Evolutionary conservation across 345 rosid genomes (phyloP), one percentile per base, ranked within the genome.

Genomic region (Hypericum androsaemum): DNA sequence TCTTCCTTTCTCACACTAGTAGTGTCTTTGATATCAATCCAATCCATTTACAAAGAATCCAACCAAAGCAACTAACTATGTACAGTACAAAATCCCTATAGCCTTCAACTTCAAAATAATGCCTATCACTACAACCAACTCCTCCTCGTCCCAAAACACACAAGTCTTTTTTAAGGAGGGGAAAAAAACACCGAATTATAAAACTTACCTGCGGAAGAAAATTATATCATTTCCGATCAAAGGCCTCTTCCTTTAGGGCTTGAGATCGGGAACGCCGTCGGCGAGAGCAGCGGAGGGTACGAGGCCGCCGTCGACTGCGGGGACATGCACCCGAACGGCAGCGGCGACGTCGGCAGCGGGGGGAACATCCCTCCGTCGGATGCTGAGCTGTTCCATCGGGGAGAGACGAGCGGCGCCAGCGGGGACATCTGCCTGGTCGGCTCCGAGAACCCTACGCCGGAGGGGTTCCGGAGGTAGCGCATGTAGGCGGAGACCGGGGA

Each of bases 261-360:
- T 5, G 80, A 81, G 37, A 72, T 73, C 47, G 77, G 94, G 43
- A 88, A 76, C 12, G 88, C 64, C 28, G 84, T 60, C 0, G 95
- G 86, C 5, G 95, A 82, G 49, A 86, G 69, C 47, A 80, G 66
- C 57, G 71, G 60, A 42, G 80, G 77, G 42, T 77, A 76, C 0
- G 89, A 80, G 0, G 97, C 78, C 54, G 73, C 64, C 3, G 97
- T 94, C 40, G 98, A 85, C 32, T n/a, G n/a, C n/a, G n/a, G n/a
- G n/a, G 32, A 22, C 50, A 82, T 52, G 71, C 94, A 86, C 12
- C 98, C 98, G 11, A 85, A 85, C 5, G 83, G 72, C 13, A 64
- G 53, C 32, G 32, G 32, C 1, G 32, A 22, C 32, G 32, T 1
- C 32, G 32, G 32, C 32, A 22, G 32, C 1, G 32, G 32, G 32